A percentile compares a stretch with the other conserved stretches of the same genome.
phyloP scores from a whole-genome alignment of 306 rosid genomes.

The Fragaria iinumae region DNA sequence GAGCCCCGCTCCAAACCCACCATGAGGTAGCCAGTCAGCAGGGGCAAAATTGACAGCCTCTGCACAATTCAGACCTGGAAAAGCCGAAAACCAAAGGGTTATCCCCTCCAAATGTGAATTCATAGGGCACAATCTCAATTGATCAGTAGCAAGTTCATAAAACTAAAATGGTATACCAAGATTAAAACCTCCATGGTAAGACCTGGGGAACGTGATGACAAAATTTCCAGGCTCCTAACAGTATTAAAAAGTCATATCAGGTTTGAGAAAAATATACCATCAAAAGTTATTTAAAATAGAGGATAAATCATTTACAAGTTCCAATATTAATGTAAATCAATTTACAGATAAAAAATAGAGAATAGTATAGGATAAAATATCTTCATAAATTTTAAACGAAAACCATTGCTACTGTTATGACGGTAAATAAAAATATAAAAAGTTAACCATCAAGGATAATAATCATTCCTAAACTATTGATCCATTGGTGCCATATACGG shows the following conservation, averaged over 20 bases:
- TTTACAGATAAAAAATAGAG: neutral
- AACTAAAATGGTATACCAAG: slow-evolving; percentile 61
- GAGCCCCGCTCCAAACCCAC: slow-evolving; percentile 91
- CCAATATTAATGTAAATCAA: neutral
- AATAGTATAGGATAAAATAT: neutral
- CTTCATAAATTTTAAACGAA: neutral
- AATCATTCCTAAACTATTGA: neutral
- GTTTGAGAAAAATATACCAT: neutral
- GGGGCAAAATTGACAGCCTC: slow-evolving; percentile 99
- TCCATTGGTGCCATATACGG: neutral
- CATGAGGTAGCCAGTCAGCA: slow-evolving; percentile 97
- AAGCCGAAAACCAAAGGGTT: slow-evolving; percentile 23
- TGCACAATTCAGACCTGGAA: slow-evolving; percentile 92
- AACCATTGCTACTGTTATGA: neutral
- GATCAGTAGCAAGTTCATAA: slow-evolving; percentile 21
- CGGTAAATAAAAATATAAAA: neutral
- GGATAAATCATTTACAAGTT: neutral
- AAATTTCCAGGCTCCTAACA: slow-evolving; percentile 95
- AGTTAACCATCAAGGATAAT: neutral
- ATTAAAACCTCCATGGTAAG: slow-evolving; percentile 97
- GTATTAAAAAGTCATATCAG: slow-evolving; percentile 27
- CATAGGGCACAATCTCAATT: slow-evolving; percentile 15
- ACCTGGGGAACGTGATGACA: slow-evolving; percentile 92
- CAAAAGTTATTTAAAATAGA: neutral
- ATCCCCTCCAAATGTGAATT: slow-evolving; percentile 14